Base-by-base conservation (phyloP, 768 basidiomycete species). In the Clitopilus passeckerianus region DNA sequence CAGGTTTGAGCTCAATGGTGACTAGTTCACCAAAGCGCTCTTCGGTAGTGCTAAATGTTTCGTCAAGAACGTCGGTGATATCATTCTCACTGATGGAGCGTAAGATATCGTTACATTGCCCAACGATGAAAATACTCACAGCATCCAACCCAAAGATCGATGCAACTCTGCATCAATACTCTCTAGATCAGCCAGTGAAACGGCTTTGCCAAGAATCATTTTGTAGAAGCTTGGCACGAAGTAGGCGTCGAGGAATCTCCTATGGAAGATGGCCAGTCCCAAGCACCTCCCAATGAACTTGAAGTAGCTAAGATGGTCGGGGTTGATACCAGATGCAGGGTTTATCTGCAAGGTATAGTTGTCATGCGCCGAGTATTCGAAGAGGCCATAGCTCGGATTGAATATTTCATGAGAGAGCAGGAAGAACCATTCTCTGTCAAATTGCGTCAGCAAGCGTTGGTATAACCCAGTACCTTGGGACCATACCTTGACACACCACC, bases 301-400 rank as follows among this genome's bases (percentile, higher is more conserved):
- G 80, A 89, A 92, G 67, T 91, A 91, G 63, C 84, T 86, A 59
- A 89, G 73, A 65, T 89, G 87, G 59, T 91, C 90, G 0, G 87
- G 87, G 59, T 90, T 90, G 60, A 91, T 83, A 20, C 82, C 86
- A 0, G 87, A 89, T 44, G 84, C 85, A 27, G 87, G 86, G 63
- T 91, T 91, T 69, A 91, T 89, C 71, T 90, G 87, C 3, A 91
- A 80, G 0, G 89, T 90, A 65, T 90, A 91, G 64, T 89, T 88
- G 75, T 91, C 90, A 65, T 86, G 85, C 3, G 87, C 79, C 0
- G 89, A 90, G 65, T 91, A 92, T 68, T 91, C 86, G 66, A 91
- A 91, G 34, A 91, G 72, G n/a, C 90, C 89, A 59, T 91, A 91
- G 56, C 84, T 86, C 20, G 90, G 89, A 66, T 91, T 86, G 74